phyloP scores from a whole-genome alignment of 306 rosid species.

The Cicer judaicum region DNA sequence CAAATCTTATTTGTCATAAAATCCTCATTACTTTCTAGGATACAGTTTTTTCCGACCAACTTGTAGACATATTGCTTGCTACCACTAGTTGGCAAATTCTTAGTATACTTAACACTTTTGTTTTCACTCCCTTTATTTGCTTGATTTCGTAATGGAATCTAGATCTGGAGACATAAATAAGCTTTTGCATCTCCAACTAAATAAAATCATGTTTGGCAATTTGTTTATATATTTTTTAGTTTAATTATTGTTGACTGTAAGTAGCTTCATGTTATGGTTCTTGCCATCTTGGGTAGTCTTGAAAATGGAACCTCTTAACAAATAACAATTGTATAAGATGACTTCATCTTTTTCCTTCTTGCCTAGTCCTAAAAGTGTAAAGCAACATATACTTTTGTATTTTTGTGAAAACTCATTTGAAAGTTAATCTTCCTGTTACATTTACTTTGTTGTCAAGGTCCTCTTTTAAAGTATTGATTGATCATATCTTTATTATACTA shows the following conservation, averaged over 20 bases:
- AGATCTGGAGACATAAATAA: not conserved
- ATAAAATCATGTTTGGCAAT: slow-evolving; percentile 9
- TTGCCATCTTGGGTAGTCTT: slow-evolving; percentile 15
- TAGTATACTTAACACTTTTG: not conserved
- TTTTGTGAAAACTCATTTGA: slow-evolving; percentile 7
- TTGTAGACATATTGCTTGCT: not conserved
- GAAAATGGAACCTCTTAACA: slow-evolving; percentile 13
- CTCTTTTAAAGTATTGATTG: slow-evolving; percentile 22
- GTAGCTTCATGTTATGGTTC: slow-evolving; percentile 1
- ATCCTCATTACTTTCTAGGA: slow-evolving; percentile 8
- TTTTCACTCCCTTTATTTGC: slow-evolving; percentile 24
- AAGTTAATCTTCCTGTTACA: slow-evolving; percentile 3
- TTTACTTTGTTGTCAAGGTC: slow-evolving; percentile 10
- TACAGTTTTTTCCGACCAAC: slow-evolving; percentile 30
- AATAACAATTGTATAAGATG: slow-evolving; percentile 4
- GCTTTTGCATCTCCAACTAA: slow-evolving; percentile 6
- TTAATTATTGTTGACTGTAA: slow-evolving; percentile 8
- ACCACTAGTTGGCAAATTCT: slow-evolving; percentile 9
- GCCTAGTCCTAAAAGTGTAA: not conserved
- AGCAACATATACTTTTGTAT: not conserved
- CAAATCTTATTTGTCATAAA: slow-evolving; percentile 3
- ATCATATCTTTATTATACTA: slow-evolving; percentile 22
- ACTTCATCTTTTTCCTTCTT: slow-evolving; percentile 3
- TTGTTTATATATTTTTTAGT: not conserved
- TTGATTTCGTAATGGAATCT: slow-evolving; percentile 27